Evolutionary conservation across 305 asterid genomes (phyloP), one percentile per base, ranked within the genome.

Genomic region (Solanum hybrid): DNA sequence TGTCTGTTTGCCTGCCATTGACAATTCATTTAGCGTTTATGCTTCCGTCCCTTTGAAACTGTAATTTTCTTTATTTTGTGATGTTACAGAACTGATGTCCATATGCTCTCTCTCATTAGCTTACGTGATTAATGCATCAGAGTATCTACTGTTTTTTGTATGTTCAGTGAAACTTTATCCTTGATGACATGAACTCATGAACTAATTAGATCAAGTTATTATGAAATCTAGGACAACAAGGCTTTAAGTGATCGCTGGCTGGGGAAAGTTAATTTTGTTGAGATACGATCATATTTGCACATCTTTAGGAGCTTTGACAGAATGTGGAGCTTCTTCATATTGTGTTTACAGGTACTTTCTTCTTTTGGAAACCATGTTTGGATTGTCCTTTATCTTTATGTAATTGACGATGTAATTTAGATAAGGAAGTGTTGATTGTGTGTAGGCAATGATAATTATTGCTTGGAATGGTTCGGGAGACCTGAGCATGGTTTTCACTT

Each of bases 241-340:
- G 94, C 95, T 91, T 79, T 92, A 86, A 92, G 92, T 79, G 98
- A 96, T 92, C 95, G 97, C 87, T 96, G 99, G 99, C 94, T 96
- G 91, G 99, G 99, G 89, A 97, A 97, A 93, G 99, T 96, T 91
- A 97, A 96, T 94, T 97, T 97, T 89, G 99, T 96, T 69, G 99
- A 97, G 97, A 96, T 97, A 90, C 97, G 99, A 82, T 96, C 99
- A 77, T 97, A 91, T 93, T 97, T 97, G 99, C 99, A 97, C 91
- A 92, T 96, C 76, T 97, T 95, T 89, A 95, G 99, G 95, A 97
- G 99, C 94, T 96, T 96, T 83, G 96, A 96, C 94, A 94, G 99
- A 93, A 96, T 97, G 99, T 97, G 99, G 99, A 94, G 97, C 91
- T 97, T 97, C 96, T 96, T 96, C 94, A 97, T 97, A 90, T 93